These are phyloP conservation scores for Arthrobotrys conoides DNA, from an alignment of 2,329 filamentous ascomycete genomes.

Conservation along the genomic window DNA sequence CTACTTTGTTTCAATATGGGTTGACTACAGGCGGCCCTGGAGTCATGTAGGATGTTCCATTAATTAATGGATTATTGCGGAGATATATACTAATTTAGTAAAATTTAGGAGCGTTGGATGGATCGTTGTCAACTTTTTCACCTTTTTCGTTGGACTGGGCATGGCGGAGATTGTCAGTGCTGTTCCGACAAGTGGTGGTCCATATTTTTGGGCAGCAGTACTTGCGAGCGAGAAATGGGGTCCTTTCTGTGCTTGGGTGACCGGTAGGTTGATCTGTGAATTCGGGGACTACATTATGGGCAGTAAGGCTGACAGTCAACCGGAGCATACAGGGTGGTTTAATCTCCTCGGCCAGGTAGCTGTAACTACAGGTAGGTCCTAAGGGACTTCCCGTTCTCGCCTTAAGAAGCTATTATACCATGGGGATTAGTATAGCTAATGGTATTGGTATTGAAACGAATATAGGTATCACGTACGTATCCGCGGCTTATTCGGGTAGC, in stretches of 20 bases:
- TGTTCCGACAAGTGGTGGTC: slow-evolving; percentile 73
- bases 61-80: neutral
- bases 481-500: neutral
- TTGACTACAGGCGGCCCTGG: slow-evolving; percentile 72
- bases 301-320: neutral
- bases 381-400: too few relatives aligned
- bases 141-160: slow-evolving; percentile 71
- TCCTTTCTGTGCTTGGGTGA: slow-evolving; percentile 70
- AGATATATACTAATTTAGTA: slow-evolving; percentile 19
- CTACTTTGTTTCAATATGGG: slow-evolving; percentile 74
- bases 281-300: slow-evolving; percentile 64
- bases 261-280: slow-evolving; percentile 65
- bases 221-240: slow-evolving; percentile 70
- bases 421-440: neutral
- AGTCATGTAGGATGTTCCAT: slow-evolving; percentile 54
- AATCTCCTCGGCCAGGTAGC: slow-evolving; percentile 71
- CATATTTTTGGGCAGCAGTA: slow-evolving; percentile 75
- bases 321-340: slow-evolving; percentile 65
- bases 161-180: slow-evolving; percentile 75
- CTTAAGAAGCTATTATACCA: too few relatives aligned
- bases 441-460: slow-evolving; percentile 4
- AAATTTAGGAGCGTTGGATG: slow-evolving; percentile 68
- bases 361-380: slow-evolving; percentile 70
- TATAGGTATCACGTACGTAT: slow-evolving; percentile 52
- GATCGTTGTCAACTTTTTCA: slow-evolving; percentile 73